Evolutionary conservation across 148 eudicot species (phyloP).

Genomic region (Rhododendron kiyosumense): DNA sequence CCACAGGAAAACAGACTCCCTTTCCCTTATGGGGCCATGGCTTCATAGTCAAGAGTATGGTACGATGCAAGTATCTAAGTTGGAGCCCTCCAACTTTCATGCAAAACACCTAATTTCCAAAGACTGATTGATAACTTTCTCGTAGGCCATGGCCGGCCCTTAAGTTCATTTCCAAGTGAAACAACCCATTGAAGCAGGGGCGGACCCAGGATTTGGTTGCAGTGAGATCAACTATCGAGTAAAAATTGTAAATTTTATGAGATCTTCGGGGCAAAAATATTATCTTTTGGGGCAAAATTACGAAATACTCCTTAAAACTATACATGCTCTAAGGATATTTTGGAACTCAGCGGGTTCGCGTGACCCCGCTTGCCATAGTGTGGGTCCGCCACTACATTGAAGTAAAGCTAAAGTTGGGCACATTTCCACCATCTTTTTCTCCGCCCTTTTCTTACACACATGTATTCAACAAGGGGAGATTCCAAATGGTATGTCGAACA

Average conservation of each 20-base stretch:
- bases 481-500: not conserved
- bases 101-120: conserved; percentile 9
- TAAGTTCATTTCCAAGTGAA: not conserved
- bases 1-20: not conserved
- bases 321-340: too few species aligned
- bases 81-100: not conserved
- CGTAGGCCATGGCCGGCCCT: not conserved
- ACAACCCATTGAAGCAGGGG: not conserved
- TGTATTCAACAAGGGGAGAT: not conserved
- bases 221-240: too few species aligned
- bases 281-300: too few species aligned
- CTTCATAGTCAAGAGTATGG: conserved; percentile 15
- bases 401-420: not conserved
- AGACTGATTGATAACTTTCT: not conserved
- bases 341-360: too few species aligned
- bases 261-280: too few species aligned
- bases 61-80: not conserved
- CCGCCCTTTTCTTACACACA: not conserved
- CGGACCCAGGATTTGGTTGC: too few species aligned
- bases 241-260: too few species aligned
- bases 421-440: not conserved
- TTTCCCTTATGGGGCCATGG: not conserved
- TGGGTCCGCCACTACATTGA: too few species aligned
- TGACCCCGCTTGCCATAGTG: too few species aligned
- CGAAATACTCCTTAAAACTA: too few species aligned